Conservation (phyloP, 371 early-diverging fungal species). For the Mucor racemosus region DNA sequence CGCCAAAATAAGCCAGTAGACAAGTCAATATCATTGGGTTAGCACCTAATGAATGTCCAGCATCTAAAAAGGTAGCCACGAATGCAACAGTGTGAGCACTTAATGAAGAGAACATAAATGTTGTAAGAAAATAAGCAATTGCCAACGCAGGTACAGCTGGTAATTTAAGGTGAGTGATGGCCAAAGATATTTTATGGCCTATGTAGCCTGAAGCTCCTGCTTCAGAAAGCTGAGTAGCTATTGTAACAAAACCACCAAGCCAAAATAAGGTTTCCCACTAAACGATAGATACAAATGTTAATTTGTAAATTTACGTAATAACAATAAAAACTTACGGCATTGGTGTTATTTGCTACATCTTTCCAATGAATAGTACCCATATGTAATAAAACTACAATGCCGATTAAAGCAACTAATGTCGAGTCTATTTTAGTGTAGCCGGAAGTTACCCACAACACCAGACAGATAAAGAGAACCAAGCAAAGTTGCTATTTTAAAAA, state of each 20-base stretch:
- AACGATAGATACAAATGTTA: background rate
- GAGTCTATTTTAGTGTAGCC: constrained; percentile 66
- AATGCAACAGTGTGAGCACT: constrained; percentile 76
- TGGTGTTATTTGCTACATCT: constrained; percentile 68
- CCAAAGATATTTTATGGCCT: constrained; percentile 58
- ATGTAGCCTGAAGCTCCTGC: constrained; percentile 70
- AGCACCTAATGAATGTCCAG: constrained; percentile 65
- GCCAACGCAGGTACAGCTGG: constrained; percentile 57
- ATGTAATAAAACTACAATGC: constrained; percentile 60
- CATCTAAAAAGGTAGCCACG: constrained; percentile 75
- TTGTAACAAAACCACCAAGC: constrained; percentile 78
- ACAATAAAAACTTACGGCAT: constrained; percentile 51
- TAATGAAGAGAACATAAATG: constrained; percentile 75
- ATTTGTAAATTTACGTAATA: background rate
- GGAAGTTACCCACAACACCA: constrained; percentile 73
- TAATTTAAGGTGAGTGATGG: constrained; percentile 35
- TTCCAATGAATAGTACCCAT: constrained; percentile 71
- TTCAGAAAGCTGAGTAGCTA: constrained; percentile 74
- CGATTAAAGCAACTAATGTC: constrained; percentile 71
- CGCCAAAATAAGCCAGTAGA: constrained; percentile 69
- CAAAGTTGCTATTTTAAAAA: constrained; percentile 49
- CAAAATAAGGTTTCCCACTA: constrained; percentile 86
- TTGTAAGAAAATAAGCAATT: constrained; percentile 68
- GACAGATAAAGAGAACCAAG: constrained; percentile 56
- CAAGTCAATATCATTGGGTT: constrained; percentile 63